phyloP scores from a whole-genome alignment of 2,329 filamentous ascomycete genomes.

The Biscogniauxia sp. region DNA sequence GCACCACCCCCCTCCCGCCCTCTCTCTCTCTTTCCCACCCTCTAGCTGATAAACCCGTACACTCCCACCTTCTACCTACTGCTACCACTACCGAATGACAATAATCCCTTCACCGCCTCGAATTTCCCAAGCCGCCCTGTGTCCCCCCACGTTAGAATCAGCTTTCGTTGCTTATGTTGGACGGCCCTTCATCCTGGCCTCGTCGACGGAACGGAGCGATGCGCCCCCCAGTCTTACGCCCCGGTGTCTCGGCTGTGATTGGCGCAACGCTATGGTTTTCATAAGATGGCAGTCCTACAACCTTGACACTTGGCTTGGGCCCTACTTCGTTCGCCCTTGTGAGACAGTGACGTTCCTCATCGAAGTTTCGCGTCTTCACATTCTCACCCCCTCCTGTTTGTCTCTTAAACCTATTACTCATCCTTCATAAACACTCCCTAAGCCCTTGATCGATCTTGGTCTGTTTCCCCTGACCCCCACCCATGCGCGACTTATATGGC shows the following conservation, averaged over 20 bases:
- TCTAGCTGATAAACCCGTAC: background rate
- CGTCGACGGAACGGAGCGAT: slow-evolving; percentile 25
- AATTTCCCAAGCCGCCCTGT: slow-evolving; percentile 18
- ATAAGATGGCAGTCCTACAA: slow-evolving; percentile 17
- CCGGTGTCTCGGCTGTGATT: slow-evolving; percentile 17
- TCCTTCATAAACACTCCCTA: slow-evolving; percentile 1
- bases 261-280: slow-evolving; percentile 18
- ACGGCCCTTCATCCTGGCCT: slow-evolving; percentile 17
- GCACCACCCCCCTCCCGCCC: background rate
- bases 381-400: slow-evolving; percentile 17
- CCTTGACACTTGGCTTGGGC: slow-evolving; percentile 14
- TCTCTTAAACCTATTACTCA: slow-evolving; percentile 12
- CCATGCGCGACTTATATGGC: slow-evolving; percentile 12
- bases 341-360: slow-evolving; percentile 21
- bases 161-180: slow-evolving; percentile 24
- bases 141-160: slow-evolving; percentile 20
- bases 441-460: background rate
- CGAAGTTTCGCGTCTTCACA: slow-evolving; percentile 11
- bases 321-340: slow-evolving; percentile 19
- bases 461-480: slow-evolving; percentile 18
- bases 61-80: background rate
- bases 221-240: slow-evolving; percentile 14
- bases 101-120: slow-evolving; percentile 23
- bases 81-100: slow-evolving; percentile 6
- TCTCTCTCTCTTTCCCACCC: background rate